These are phyloP conservation scores for Vigna trinervia DNA, from an alignment of 306 rosid species.

Conservation along the genomic window DNA sequence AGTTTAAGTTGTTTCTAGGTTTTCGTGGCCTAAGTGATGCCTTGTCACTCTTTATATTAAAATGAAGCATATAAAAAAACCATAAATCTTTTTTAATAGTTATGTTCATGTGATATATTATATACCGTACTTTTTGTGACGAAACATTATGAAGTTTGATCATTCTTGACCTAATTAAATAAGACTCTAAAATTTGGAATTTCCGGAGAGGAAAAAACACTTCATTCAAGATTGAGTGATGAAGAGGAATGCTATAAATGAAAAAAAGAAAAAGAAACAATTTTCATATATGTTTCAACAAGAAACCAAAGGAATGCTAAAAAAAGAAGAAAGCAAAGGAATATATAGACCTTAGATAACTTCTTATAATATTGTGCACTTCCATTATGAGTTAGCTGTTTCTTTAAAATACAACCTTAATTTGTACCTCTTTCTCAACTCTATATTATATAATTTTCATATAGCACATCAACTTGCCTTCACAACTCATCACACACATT, in stretches of 20 bases:
- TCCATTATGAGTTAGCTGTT: not conserved
- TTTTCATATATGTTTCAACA: not conserved
- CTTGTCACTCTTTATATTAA: not conserved
- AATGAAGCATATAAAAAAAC: not conserved
- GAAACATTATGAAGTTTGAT: not conserved
- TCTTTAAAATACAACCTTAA: not conserved
- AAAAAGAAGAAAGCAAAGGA: not conserved
- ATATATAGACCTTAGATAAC: not conserved
- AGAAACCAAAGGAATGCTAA: not conserved
- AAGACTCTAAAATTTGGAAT: not conserved
- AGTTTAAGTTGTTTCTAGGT: not conserved
- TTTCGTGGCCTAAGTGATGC: not conserved
- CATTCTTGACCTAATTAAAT: not conserved
- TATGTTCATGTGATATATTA: not conserved
- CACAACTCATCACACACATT: not conserved
- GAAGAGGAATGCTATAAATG: not conserved
- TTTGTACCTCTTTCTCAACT: not conserved
- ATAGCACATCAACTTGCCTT: conserved; percentile 12
- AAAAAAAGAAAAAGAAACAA: not conserved
- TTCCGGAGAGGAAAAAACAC: not conserved
- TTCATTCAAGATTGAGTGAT: not conserved
- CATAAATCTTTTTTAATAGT: too few relatives aligned
- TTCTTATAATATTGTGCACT: not conserved
- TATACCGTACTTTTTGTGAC: not conserved
- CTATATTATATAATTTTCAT: not conserved